A percentile compares a stretch with the other conserved stretches of the same genome.
These are phyloP conservation scores for Gossypium longicalyx DNA, from an alignment of 345 rosid species.

Conservation along the genomic window DNA sequence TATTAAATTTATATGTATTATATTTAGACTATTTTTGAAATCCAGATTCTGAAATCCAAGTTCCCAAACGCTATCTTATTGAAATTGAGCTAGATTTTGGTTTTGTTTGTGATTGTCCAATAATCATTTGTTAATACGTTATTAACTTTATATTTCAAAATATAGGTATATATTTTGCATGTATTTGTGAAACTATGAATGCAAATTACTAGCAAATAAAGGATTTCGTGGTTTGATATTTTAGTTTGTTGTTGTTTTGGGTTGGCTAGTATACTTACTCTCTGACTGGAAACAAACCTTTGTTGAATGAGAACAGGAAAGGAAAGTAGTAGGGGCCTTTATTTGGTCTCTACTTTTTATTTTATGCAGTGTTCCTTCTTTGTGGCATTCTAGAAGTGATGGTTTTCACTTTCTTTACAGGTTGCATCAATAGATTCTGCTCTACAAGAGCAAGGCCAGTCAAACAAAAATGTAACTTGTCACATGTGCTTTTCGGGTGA, in stretches of 20 bases:
- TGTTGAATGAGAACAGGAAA: neutral
- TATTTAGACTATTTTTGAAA: too few relatives aligned
- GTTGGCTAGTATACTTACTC: neutral
- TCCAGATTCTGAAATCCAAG: too few relatives aligned
- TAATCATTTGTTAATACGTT: neutral
- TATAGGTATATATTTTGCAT: neutral
- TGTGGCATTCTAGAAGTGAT: neutral
- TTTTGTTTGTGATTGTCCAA: neutral
- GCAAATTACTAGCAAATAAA: neutral
- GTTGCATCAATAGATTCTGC: slow-evolving; percentile 38
- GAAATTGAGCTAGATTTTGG: neutral
- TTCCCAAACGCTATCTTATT: neutral
- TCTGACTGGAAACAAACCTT: neutral
- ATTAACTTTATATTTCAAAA: neutral
- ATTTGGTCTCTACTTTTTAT: neutral
- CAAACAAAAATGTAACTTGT: slow-evolving; percentile 56
- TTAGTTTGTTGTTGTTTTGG: neutral
- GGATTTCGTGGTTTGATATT: neutral
- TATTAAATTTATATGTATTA: too few relatives aligned
- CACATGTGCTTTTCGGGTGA: slow-evolving; percentile 84
- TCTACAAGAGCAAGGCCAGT: slow-evolving; percentile 56
- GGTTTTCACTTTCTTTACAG: slow-evolving; percentile 24
- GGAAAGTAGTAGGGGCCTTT: neutral
- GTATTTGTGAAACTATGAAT: neutral
- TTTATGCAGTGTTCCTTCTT: neutral